Evolutionary conservation across 2,329 filamentous ascomycete genomes (phyloP), one percentile per base, ranked within the genome.

Genomic region (Mariannaea sp.): DNA sequence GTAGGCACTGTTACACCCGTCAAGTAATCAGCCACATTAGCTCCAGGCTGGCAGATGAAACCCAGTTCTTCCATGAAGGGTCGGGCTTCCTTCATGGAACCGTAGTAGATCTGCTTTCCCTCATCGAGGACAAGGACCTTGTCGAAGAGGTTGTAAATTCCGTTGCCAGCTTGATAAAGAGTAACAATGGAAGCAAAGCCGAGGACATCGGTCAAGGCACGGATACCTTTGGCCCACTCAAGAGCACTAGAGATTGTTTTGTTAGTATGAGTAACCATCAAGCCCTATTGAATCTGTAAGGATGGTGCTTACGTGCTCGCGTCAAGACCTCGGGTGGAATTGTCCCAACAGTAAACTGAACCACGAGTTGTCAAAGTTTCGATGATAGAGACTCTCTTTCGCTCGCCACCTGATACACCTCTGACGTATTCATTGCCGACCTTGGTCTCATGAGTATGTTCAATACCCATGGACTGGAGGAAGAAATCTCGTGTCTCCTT

Each of bases 151-250:
- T 87, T 75, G 66, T 87, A 88, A 53, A 89, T 88, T 19, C 80
- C 83, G 49, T 89, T 87, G 5, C 84, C 84, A 3, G 87, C 86
- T 65, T 89, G 87, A 65, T 90, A 89, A 0, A 88, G 74, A 0
- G 84, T 86, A 10, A 87, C 82, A 40, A 87, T 82, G 0, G 83
- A 80, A 0, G 83, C 73, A 4, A 86, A 71, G 0, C 83, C 82
- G 4, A 83, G 71, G 1, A 85, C 77, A 56, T 88, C 83, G 0
- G 85, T 87, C 78, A 88, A 75, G 5, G 82, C 79, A 7, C 86
- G 75, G n/a, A 88, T 70, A 2, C 82, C 80, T 61, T 82, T 84
- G 22, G 79, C 75, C 64, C 80, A 87, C 46, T 86, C 79, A 1
- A 87, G 72, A 1, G 84, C 86, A 4, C 73, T 76, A 19, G 5